Base-by-base conservation (phyloP, 805 yeast species). In the Yarrowia deformans region DNA sequence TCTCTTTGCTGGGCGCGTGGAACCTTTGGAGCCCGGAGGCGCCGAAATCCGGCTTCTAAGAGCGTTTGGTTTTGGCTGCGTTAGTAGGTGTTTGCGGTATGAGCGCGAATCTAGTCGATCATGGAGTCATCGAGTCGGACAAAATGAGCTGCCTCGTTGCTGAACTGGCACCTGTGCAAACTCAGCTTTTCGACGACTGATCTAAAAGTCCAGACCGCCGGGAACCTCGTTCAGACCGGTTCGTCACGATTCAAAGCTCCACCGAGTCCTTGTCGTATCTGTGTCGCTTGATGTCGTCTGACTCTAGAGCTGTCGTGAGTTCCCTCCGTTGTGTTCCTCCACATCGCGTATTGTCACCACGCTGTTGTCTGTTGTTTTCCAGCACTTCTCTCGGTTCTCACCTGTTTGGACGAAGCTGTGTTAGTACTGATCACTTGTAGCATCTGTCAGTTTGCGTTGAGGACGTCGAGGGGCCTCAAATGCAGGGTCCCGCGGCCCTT, bases 371-470 rank as follows among this genome's bases (percentile, higher is more conserved):
- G 43, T 40, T n/a, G 43, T 16, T 18, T 5, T 40, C 29, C 29
- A 23, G 29, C 29, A 23, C 3, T 23, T 23, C 29, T 39, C 18
- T 16, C 34, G 37, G 18, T 40, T 6, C 64, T n/a, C 39, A 56
- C 64, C 49, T 40, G 64, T 56, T 56, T 56, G 3, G 60, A 19
- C 8, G 64, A 56, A 56, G 64, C 64, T 56, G 64, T 32, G 64
- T 56, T 56, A 56, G 49, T 39, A 2, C 5, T 7, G 19, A 39
- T 37, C 14, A 54, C 40, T 34, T 34, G 43, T 2, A 54, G 60
- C 60, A 54, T 54, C n/a, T 10, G 12, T 2, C 2, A 32, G n/a
- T 23, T 8, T 16, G 40, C 12, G 40, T 13, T 39, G 40, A 39
- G 34, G 10, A 8, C 34, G 37, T 29, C 16, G 52, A 3, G 50